phyloP scores from a whole-genome alignment of 2,329 filamentous ascomycete species.

The Coniochaeta sp. region DNA sequence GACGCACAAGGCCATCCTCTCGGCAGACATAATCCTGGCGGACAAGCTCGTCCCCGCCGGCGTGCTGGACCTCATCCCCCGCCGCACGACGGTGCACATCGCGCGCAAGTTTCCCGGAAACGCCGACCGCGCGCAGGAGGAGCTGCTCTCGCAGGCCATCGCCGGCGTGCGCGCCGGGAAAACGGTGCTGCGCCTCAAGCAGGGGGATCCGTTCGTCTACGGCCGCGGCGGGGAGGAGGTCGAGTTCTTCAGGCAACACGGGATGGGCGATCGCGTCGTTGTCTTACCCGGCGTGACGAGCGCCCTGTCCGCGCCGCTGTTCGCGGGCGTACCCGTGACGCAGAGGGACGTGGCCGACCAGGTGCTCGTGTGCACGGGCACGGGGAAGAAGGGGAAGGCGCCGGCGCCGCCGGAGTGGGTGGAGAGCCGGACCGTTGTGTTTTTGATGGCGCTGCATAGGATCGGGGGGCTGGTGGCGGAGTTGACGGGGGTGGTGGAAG shows the following conservation, averaged over 20 bases:
- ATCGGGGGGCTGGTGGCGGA: conserved; percentile 67
- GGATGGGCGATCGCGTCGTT: conserved; percentile 48
- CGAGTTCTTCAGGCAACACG: conserved; percentile 68
- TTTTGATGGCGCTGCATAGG: conserved; percentile 90
- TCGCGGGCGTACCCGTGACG: conserved; percentile 80
- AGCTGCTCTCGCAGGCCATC: conserved; percentile 74
- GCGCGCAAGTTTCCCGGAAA: conserved; percentile 97
- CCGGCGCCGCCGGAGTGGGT: conserved; percentile 78
- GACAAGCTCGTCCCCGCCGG: conserved; percentile 81
- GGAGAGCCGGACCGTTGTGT: conserved; percentile 74
- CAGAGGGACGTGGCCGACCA: conserved; percentile 89
- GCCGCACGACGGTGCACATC: conserved; percentile 82
- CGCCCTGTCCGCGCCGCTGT: conserved; percentile 78
- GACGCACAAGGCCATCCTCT: conserved; percentile 67
- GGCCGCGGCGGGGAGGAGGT: conserved; percentile 92
- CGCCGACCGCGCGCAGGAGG: conserved; percentile 86
- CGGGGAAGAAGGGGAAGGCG: conserved; percentile 79
- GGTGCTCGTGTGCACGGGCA: conserved; percentile 92
- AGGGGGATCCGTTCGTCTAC: conserved; percentile 95
- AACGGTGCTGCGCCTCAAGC: conserved; percentile 83
- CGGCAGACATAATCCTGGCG: conserved; percentile 72
- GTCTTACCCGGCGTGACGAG: conserved; percentile 90
- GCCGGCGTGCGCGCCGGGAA: conserved; percentile 59
- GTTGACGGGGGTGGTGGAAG: conserved; percentile 43
- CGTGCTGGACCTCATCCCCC: conserved; percentile 83